Evolutionary conservation across 108 stramenopile genomes (phyloP).

Genomic region (Skeletonema menzelii): DNA sequence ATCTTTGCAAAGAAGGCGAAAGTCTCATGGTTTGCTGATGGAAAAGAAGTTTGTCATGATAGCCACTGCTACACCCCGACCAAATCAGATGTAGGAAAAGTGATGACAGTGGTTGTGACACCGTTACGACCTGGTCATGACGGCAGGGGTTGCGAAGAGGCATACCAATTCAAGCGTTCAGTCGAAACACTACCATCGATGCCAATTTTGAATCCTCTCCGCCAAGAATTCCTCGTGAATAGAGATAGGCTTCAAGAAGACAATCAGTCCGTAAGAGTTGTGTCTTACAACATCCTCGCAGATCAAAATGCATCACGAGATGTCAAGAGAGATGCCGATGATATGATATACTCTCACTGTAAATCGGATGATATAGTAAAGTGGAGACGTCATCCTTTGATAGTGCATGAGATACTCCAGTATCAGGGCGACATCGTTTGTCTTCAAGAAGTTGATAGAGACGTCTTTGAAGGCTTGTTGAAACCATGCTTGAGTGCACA

Average conservation of each 20-base stretch:
- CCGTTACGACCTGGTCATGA: slow-evolving; percentile 39
- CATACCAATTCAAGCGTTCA: slow-evolving; percentile 27
- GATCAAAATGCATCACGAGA: slow-evolving; percentile 62
- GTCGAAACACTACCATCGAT: slow-evolving; percentile 33
- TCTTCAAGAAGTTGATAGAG: slow-evolving; percentile 78
- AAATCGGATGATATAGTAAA: slow-evolving; percentile 39
- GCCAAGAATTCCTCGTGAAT: slow-evolving; percentile 19
- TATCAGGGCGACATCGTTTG: slow-evolving; percentile 73
- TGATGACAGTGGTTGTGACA: slow-evolving; percentile 24
- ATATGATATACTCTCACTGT: slow-evolving; percentile 54
- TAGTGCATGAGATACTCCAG: slow-evolving; percentile 68
- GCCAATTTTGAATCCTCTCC: slow-evolving; percentile 38
- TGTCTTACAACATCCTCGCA: slow-evolving; percentile 80
- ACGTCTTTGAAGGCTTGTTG: slow-evolving; percentile 31
- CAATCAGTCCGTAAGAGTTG: slow-evolving; percentile 41
- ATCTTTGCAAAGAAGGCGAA: slow-evolving; percentile 47
- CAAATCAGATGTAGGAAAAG: slow-evolving; percentile 31
- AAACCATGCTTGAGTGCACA: slow-evolving; percentile 24
- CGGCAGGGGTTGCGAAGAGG: slow-evolving; percentile 35
- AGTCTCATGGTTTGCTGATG: slow-evolving; percentile 70
- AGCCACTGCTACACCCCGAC: slow-evolving; percentile 29
- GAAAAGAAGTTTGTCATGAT: slow-evolving; percentile 20
- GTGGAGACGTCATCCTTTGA: slow-evolving; percentile 61
- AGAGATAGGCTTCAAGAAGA: slow-evolving; percentile 7
- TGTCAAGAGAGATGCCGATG: slow-evolving; percentile 20